Evolutionary conservation across 164 flowering plant species (phyloP).

Genomic region (Echeveria elegans): DNA sequence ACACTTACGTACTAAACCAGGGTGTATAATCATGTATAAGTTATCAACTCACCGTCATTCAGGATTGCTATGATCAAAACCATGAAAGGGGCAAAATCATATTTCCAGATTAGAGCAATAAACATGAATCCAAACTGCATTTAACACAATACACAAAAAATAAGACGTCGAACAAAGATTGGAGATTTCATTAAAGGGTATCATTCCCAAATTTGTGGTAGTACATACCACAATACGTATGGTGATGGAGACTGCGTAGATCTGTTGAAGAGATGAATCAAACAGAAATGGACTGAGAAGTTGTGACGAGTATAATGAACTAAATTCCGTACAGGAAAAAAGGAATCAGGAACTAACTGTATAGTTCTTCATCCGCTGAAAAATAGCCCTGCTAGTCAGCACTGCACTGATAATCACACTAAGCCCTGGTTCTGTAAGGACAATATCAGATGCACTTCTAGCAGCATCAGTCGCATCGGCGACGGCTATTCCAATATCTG

Average conservation of each 20-base stretch:
- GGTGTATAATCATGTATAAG: not conserved
- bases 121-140: slow-evolving; percentile 41
- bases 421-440: no score
- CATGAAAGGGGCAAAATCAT: slow-evolving; percentile 47
- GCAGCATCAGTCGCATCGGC: no score
- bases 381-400: no score
- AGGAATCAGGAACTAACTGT: no score
- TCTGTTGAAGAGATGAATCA: slow-evolving; percentile 19
- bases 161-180: not conserved
- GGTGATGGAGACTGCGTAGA: slow-evolving; percentile 45
- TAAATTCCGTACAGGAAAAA: no score
- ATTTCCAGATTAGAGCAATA: slow-evolving; percentile 44
- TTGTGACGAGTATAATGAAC: no score
- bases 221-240: slow-evolving; percentile 44
- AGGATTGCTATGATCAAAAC: slow-evolving; percentile 41
- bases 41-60: slow-evolving; percentile 34
- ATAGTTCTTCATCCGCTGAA: no score
- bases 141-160: not conserved
- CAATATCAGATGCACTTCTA: no score
- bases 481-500: no score
- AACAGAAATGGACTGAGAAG: no score
- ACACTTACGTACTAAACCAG: not conserved
- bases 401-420: no score
- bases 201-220: not conserved
- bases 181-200: not conserved